phyloP scores from a whole-genome alignment of 129 eudicot genomes.

The Tanacetum coccineum region DNA sequence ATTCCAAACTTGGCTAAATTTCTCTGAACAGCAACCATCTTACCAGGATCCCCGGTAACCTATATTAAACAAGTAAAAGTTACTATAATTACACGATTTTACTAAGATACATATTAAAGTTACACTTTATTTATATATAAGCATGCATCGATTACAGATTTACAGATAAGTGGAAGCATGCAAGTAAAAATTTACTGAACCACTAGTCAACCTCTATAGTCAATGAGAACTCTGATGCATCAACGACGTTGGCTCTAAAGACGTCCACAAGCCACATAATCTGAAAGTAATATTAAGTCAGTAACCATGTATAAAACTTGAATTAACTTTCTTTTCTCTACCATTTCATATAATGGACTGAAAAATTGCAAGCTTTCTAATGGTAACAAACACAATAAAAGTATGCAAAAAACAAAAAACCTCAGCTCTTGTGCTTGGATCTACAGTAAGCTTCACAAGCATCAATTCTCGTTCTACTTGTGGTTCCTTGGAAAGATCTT shows the following conservation, averaged over 20 bases:
- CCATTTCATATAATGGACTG: no score
- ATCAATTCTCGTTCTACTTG: slow-evolving; percentile 95
- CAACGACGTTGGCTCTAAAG: slow-evolving; percentile 81
- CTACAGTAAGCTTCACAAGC: slow-evolving; percentile 81
- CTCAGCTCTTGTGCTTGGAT: slow-evolving; percentile 60
- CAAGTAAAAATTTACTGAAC: no score
- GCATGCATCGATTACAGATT: slow-evolving; percentile 9
- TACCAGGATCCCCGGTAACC: slow-evolving; percentile 99
- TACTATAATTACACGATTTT: background rate
- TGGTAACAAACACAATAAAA: background rate
- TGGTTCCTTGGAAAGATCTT: slow-evolving; percentile 82
- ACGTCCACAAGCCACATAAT: slow-evolving; percentile 86
- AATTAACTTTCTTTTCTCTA: no score
- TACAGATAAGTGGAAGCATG: no score
- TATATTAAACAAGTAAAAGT: slow-evolving; percentile 27
- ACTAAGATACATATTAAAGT: slow-evolving; percentile 1
- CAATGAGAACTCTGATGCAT: slow-evolving; percentile 60
- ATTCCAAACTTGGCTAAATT: slow-evolving; percentile 81
- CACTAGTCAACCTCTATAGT: slow-evolving; percentile 96
- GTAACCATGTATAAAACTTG: no score
- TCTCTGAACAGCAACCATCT: slow-evolving; percentile 76
- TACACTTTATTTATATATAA: no score
- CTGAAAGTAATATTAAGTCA: no score
- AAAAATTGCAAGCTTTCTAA: no score
- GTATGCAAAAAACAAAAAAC: slow-evolving; percentile 36